Evolutionary conservation across 2,329 filamentous ascomycete species (phyloP).

Genomic region (Emericellopsis atlantica): DNA sequence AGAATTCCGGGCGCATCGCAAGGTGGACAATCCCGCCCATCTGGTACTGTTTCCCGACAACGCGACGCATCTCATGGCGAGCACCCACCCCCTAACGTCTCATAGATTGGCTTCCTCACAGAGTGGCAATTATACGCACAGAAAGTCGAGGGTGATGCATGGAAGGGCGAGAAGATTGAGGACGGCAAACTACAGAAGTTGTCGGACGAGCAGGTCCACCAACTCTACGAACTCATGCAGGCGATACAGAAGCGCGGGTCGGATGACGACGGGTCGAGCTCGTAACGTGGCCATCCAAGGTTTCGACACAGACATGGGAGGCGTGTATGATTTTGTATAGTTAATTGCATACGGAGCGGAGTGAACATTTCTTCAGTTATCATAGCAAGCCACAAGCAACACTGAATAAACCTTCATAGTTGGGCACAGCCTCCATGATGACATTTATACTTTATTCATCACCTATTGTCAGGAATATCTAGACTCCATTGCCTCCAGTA

Average conservation of each 20-base stretch:
- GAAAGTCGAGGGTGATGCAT: conserved; percentile 74
- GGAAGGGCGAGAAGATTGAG: conserved; percentile 78
- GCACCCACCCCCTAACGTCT: neutral
- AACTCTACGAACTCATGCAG: conserved; percentile 90
- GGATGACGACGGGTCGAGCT: conserved; percentile 11
- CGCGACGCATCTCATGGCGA: neutral
- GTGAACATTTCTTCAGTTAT: too few relatives aligned
- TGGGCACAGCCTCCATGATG: neutral
- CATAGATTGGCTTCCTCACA: conserved; percentile 81
- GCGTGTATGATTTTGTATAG: too few relatives aligned
- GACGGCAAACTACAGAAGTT: conserved; percentile 77
- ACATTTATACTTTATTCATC: conserved; percentile 1
- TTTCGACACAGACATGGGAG: too few relatives aligned
- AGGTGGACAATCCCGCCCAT: conserved; percentile 82
- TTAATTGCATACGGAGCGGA: too few relatives aligned
- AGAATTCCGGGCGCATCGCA: conserved; percentile 76
- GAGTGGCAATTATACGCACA: conserved; percentile 97
- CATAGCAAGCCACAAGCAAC: neutral
- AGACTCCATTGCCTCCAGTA: conserved; percentile 33
- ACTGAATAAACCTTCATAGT: neutral
- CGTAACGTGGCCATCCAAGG: neutral
- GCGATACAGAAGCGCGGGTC: conserved; percentile 43
- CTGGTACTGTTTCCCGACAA: conserved; percentile 44
- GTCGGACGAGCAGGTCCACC: conserved; percentile 84
- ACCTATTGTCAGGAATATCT: conserved; percentile 5